Conservation (phyloP, 257 asterid genomes). For the Gentiana straminea region DNA sequence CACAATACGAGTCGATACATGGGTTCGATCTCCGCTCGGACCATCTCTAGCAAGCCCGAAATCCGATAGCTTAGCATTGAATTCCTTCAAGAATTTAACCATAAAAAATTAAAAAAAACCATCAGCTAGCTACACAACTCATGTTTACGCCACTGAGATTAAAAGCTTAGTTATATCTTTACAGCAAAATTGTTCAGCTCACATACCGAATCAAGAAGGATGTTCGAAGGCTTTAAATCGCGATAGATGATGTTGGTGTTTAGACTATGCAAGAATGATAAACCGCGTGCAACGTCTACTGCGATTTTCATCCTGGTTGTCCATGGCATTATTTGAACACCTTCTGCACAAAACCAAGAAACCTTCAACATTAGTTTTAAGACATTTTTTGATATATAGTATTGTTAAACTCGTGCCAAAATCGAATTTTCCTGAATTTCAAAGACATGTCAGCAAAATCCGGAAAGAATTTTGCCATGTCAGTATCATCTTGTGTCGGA, state of each 20-base stretch:
- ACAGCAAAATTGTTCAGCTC: too few species aligned
- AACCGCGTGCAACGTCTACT: conserved; percentile 49
- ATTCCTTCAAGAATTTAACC: conserved; percentile 33
- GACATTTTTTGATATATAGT: too few species aligned
- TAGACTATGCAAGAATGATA: conserved; percentile 46
- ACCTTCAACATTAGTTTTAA: too few species aligned
- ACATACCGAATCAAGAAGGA: conserved; percentile 54
- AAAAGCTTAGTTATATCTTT: too few species aligned
- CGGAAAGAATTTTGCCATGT: too few species aligned
- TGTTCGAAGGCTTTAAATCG: conserved; percentile 59
- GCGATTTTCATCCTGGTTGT: conserved; percentile 45
- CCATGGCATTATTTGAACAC: conserved; percentile 53
- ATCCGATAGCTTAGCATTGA: conserved; percentile 59
- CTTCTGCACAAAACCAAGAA: conserved; percentile 28
- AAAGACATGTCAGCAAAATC: too few species aligned
- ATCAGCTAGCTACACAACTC: too few species aligned
- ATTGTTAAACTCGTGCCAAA: neutral
- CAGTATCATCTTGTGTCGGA: neutral
- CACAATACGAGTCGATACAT: conserved; percentile 53
- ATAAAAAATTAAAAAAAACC: too few species aligned
- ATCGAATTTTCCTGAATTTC: too few species aligned
- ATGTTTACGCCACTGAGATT: too few species aligned
- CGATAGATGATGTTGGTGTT: conserved; percentile 55
- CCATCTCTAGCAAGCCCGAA: conserved; percentile 71
- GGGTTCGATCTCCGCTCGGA: conserved; percentile 60